Conservation (phyloP, 2,329 filamentous ascomycete genomes). For the Aspergillus niger region DNA sequence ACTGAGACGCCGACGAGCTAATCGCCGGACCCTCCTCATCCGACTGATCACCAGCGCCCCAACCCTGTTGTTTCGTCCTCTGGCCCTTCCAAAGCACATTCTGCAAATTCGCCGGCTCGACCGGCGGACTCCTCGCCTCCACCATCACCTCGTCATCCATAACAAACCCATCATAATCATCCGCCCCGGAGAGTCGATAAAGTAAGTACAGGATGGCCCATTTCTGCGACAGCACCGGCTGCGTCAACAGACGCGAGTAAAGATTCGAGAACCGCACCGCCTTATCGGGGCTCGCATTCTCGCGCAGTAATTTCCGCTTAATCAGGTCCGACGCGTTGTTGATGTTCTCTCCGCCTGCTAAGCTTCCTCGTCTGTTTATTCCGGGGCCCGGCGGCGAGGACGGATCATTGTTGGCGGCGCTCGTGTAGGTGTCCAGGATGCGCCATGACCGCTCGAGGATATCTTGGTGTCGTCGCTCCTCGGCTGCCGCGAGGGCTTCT, state of each 20-base stretch:
- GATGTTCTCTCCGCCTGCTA: slow-evolving; percentile 54
- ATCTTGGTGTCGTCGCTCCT: slow-evolving; percentile 40
- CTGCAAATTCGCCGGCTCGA: slow-evolving; percentile 43
- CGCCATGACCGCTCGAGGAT: slow-evolving; percentile 43
- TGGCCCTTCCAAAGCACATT: slow-evolving; percentile 38
- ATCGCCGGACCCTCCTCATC: slow-evolving; percentile 43
- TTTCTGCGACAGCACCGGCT: slow-evolving; percentile 91
- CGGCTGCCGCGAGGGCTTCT: slow-evolving; percentile 37
- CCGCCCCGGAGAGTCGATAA: slow-evolving; percentile 74
- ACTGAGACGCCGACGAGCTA: slow-evolving; percentile 45
- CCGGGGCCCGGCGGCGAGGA: slow-evolving; percentile 27
- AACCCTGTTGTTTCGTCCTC: slow-evolving; percentile 23
- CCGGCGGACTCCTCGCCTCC: slow-evolving; percentile 40
- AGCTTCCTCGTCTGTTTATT: slow-evolving; percentile 31
- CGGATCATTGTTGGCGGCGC: slow-evolving; percentile 26
- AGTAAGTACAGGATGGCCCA: slow-evolving; percentile 95
- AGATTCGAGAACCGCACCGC: slow-evolving; percentile 86
- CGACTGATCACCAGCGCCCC: slow-evolving; percentile 29
- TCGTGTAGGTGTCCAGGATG: slow-evolving; percentile 36
- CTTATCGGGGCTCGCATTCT: slow-evolving; percentile 71
- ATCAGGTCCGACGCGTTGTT: slow-evolving; percentile 93
- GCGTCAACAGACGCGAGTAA: slow-evolving; percentile 83
- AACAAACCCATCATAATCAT: slow-evolving; percentile 24
- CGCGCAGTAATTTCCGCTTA: slow-evolving; percentile 80
- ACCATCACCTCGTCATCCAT: slow-evolving; percentile 25